phyloP scores from a whole-genome alignment of 2,329 filamentous ascomycete genomes.

The Septoria petroselini region DNA sequence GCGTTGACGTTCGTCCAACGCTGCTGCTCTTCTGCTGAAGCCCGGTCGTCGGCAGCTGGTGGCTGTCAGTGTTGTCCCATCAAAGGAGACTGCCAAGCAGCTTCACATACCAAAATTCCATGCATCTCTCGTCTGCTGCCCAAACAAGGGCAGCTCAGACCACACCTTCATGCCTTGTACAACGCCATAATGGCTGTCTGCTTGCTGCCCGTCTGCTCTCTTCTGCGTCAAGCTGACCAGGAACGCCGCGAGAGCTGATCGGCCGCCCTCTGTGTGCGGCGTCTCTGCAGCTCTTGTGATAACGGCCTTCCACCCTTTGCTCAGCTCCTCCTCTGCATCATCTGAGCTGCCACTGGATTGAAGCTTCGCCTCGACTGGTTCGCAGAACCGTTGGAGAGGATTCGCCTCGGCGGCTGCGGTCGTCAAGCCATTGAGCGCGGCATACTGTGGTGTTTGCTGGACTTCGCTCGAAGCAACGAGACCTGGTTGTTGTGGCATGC shows the following conservation, averaged over 20 bases:
- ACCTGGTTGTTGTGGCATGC: constrained; percentile 22
- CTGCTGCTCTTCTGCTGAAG: constrained; percentile 21
- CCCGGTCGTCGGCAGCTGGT: constrained; percentile 26
- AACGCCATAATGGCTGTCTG: constrained; percentile 13
- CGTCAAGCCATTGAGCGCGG: constrained; percentile 17
- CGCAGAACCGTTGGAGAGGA: constrained; percentile 24
- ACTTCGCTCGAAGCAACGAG: constrained; percentile 20
- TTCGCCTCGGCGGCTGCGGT: constrained; percentile 14
- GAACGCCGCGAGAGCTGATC: constrained; percentile 8
- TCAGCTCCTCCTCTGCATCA: constrained; percentile 26
- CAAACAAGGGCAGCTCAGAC: constrained; percentile 34
- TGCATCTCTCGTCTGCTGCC: constrained; percentile 33
- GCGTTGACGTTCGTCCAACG: constrained; percentile 36
- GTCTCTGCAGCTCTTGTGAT: constrained; percentile 26
- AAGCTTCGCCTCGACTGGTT: constrained; percentile 25
- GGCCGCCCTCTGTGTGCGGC: constrained; percentile 17
- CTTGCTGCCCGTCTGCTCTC: constrained; percentile 21
- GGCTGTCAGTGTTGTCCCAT: constrained; percentile 1
- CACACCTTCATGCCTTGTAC: constrained; percentile 31
- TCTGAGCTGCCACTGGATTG: constrained; percentile 17
- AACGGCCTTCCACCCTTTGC: constrained; percentile 26
- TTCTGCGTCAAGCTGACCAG: constrained; percentile 12
- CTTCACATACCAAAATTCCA: constrained; percentile 32
- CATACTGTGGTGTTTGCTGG: constrained; percentile 21
- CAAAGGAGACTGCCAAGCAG: no score